Base-by-base conservation (phyloP, 1,284 basidiomycete species). In the Marasmius oreades region DNA sequence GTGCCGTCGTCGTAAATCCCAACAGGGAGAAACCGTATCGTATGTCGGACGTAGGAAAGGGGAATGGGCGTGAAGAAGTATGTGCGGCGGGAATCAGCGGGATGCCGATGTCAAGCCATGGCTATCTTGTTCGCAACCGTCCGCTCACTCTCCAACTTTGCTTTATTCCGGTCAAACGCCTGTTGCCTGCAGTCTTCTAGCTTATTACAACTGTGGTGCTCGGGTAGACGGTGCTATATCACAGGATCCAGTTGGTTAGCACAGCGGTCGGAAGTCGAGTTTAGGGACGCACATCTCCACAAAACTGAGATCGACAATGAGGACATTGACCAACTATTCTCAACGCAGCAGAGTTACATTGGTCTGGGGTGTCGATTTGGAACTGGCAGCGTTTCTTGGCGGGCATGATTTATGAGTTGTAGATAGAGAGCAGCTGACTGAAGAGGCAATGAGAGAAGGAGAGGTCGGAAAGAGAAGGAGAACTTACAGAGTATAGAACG, bases 81-180 rank as follows among this genome's bases (percentile, higher is more conserved):
- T 20, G 23, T 10, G 23, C 7, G 26, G 34, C n/a, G 44, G 24
- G 39, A 33, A 31, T 39, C 56, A 51, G 53, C 59, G 31, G 57
- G 50, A 57, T 54, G 55, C 62, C 55, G 22, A 31, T 39, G 55
- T 78, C 76, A 92, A 70, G 86, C 88, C 52, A 83, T 85, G 57
- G 86, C 84, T 80, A 93, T 86, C 85, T 93, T 93, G 66, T 85
- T 77, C 36, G 86, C 85, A 33, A 90, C 85, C n/a, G 91, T 93
- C 71, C 87, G 83, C 73, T 93, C 91, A 63, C 84, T 84, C 78
- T 92, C 91, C 58, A 93, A 76, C 76, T 90, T 90, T 55, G 77
- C 79, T 82, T 93, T 92, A 77, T 93, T 93, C 67, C 83, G 80
- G 64, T 92, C 84, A 68, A 92, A 93, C 12, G 92, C 91, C 70